These are phyloP conservation scores for Lipomyces mesembrius DNA, from an alignment of 805 yeast genomes.

Conservation along the genomic window DNA sequence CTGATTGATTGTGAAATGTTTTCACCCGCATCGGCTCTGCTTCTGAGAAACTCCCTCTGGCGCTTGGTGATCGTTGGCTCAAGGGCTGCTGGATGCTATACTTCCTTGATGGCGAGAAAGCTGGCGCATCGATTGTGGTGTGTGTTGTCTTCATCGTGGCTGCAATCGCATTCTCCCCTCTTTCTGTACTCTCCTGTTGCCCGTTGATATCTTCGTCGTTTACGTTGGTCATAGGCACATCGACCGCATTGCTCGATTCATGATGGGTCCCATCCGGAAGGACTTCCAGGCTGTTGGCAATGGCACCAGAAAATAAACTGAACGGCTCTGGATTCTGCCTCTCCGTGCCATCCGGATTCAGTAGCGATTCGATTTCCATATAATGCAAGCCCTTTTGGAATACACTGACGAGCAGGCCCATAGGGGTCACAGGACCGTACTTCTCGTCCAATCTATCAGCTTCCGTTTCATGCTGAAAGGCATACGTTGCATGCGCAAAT, in stretches of 20 bases:
- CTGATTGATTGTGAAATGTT: conserved; percentile 12
- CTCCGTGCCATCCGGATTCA: conserved; percentile 26
- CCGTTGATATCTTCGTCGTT: neutral
- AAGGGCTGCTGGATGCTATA: neutral
- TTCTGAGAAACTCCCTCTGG: neutral
- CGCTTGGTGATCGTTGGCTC: conserved; percentile 1
- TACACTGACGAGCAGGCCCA: conserved; percentile 79
- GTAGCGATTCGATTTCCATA: conserved; percentile 66
- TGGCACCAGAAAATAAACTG: conserved; percentile 16
- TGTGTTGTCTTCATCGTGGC: neutral
- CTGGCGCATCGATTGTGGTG: neutral
- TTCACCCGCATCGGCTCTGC: conserved; percentile 22
- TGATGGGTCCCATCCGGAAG: neutral
- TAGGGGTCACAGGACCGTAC: conserved; percentile 60
- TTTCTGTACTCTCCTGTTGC: neutral
- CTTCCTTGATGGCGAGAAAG: neutral
- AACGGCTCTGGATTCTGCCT: conserved; percentile 15
- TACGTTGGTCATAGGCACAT: neutral
- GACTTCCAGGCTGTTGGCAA: conserved; percentile 8
- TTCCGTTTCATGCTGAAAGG: conserved; percentile 74
- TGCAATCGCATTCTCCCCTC: neutral
- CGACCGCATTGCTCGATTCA: neutral
- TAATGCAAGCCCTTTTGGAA: conserved; percentile 86
- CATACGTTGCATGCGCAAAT: conserved; percentile 73
- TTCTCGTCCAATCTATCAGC: conserved; percentile 61